These are phyloP conservation scores for Apiospora rasikravindrae DNA, from an alignment of 2,329 filamentous ascomycete species.

Conservation along the genomic window DNA sequence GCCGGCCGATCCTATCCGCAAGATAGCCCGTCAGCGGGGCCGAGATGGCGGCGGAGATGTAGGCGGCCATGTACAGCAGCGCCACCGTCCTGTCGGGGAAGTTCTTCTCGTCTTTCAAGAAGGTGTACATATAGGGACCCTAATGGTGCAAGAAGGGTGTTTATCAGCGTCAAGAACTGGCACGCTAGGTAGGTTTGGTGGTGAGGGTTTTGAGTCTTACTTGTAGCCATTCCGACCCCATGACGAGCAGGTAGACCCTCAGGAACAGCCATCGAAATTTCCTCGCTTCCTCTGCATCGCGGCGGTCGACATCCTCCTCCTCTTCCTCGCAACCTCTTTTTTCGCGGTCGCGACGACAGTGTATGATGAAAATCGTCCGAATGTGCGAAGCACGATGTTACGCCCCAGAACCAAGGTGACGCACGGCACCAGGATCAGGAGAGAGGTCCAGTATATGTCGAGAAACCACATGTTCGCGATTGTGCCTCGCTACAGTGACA, in stretches of 20 bases:
- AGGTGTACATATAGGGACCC: conserved; percentile 39
- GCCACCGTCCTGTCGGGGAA: conserved; percentile 41
- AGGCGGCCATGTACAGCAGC: conserved; percentile 48
- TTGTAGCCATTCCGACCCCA: conserved; percentile 59
- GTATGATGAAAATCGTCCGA: conserved; percentile 17
- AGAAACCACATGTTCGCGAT: conserved; percentile 24
- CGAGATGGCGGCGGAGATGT: conserved; percentile 50
- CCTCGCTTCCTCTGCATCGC: conserved; percentile 28
- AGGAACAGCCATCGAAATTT: conserved; percentile 32
- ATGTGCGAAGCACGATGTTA: conserved; percentile 24
- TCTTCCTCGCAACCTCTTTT: neutral
- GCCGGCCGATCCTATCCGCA: conserved; percentile 57
- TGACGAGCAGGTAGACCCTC: conserved; percentile 52
- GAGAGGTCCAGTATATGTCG: conserved; percentile 34
- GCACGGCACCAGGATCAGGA: conserved; percentile 30
- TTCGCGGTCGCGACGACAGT: neutral
- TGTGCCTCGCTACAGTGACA: neutral
- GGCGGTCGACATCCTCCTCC: neutral
- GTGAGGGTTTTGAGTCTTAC: conserved; percentile 32
- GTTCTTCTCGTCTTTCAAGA: conserved; percentile 38
- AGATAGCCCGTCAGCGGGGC: conserved; percentile 53
- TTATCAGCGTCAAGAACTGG: neutral
- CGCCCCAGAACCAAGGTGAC: conserved; percentile 29
- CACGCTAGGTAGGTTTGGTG: neutral
- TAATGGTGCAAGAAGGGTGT: conserved; percentile 11